Conservation (phyloP, 2,329 filamentous ascomycete species). For the Botryosphaeria dothidea region DNA sequence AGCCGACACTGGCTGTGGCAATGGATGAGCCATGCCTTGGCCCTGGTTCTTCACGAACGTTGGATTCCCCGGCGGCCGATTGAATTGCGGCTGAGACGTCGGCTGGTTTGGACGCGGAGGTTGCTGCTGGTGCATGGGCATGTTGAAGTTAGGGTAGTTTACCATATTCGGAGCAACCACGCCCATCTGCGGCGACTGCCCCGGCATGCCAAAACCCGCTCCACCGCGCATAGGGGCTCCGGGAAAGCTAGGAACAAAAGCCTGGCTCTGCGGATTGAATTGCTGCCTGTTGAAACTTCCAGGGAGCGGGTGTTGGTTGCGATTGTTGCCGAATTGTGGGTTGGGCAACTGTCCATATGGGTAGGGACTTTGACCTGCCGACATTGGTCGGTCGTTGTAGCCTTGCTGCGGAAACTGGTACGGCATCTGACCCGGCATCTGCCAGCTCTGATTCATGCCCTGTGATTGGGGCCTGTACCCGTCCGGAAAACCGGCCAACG, state of each 20-base stretch:
- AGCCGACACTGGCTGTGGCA: slow-evolving; percentile 27
- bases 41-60: slow-evolving; percentile 24
- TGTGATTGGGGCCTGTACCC: slow-evolving; percentile 27
- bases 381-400: slow-evolving; percentile 35
- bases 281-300: slow-evolving; percentile 81
- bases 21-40: slow-evolving; percentile 19
- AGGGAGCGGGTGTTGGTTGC: slow-evolving; percentile 79
- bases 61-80: slow-evolving; percentile 30
- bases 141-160: slow-evolving; percentile 25
- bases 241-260: slow-evolving; percentile 71
- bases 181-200: slow-evolving; percentile 32
- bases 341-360: slow-evolving; percentile 76
- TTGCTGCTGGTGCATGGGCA: slow-evolving; percentile 20
- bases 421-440: slow-evolving; percentile 27
- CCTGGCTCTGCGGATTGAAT: slow-evolving; percentile 93
- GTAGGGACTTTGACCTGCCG: slow-evolving; percentile 53
- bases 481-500: slow-evolving; percentile 37
- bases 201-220: slow-evolving; percentile 31
- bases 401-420: slow-evolving; percentile 29
- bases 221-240: slow-evolving; percentile 23
- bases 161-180: slow-evolving; percentile 26
- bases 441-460: slow-evolving; percentile 36
- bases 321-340: slow-evolving; percentile 64
- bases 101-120: slow-evolving; percentile 30
- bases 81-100: slow-evolving; percentile 25